Evolutionary conservation across 805 yeast species (phyloP), one percentile per base, ranked within the genome.

Genomic region (Wickerhamiella brachini): DNA sequence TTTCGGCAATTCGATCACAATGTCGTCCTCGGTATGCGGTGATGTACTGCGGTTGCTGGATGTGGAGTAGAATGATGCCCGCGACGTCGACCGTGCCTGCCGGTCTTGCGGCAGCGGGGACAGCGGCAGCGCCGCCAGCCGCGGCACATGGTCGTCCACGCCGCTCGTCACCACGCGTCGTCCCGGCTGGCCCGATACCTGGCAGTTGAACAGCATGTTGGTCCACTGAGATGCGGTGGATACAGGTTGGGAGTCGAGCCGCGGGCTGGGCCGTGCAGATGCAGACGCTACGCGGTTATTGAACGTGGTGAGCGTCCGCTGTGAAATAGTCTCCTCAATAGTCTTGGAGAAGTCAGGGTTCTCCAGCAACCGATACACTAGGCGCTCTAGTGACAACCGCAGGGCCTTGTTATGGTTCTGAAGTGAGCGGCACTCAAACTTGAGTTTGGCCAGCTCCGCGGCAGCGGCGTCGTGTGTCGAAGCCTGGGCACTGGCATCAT

Each of bases 341-440:
- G 56, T 55, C 23, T 48, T 51, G 38, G 58, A 59, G 52, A 66
- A 66, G 44, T 59, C 61, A 39, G 54, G 46, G 49, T 60, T 61
- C 48, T 63, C 68, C 17, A 66, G 59, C 48, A 66, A 60, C 7
- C 69, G 62, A 42, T 58, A 57, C 4, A 66, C 68, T 17, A 66
- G 60, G 12, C 66, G 56, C 53, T 66, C 69, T 31, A 65, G 56
- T 12, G 67, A 60, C 20, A 53, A 49, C 34, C 57, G 59, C 24
- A 66, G 61, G 13, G 68, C 69, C 20, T 49, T 48, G 57, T 65
- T 65, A 53, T 66, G 59, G 53, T 64, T 62, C 12, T 51, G 54
- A 17, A 64, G 58, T 9, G 66, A 53, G 45, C 51, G 52, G 45
- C 54, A 53, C 51, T 64, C 64, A 48, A 65, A 65, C 49, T 57